Evolutionary conservation across 1,139 yeast genomes (phyloP).

Genomic region (Yamadazyma conglobata): DNA sequence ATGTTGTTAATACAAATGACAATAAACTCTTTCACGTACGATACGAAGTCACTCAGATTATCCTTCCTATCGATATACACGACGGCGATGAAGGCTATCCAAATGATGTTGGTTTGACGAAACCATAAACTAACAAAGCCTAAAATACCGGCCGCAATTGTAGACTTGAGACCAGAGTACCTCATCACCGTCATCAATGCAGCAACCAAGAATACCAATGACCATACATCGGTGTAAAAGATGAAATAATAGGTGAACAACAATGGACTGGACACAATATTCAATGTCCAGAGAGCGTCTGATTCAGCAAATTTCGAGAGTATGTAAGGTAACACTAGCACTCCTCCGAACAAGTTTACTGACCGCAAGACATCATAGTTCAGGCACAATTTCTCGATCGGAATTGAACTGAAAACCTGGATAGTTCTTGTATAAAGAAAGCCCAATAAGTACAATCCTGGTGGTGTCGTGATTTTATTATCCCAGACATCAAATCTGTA

Average conservation of each 20-base stretch:
- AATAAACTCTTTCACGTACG: constrained; percentile 19
- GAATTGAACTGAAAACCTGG: constrained; percentile 10
- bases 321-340: constrained; percentile 47
- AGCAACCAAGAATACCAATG: constrained; percentile 61
- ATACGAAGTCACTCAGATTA: background rate
- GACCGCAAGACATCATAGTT: constrained; percentile 49
- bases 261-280: constrained; percentile 63
- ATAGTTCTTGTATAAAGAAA: constrained; percentile 39
- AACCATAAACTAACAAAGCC: constrained; percentile 64
- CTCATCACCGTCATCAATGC: constrained; percentile 36
- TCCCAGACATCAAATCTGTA: constrained; percentile 73
- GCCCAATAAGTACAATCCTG: constrained; percentile 79
- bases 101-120: constrained; percentile 87
- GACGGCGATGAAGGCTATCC: constrained; percentile 68
- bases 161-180: constrained; percentile 11
- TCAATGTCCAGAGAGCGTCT: constrained; percentile 43
- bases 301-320: constrained; percentile 18
- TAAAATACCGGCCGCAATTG: constrained; percentile 36
- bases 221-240: constrained; percentile 94
- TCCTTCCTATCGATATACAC: constrained; percentile 50
- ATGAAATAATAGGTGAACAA: constrained; percentile 68
- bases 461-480: constrained; percentile 92
- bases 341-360: constrained; percentile 63
- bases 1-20: constrained; percentile 25
- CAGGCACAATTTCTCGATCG: constrained; percentile 23